Evolutionary conservation across 306 rosid species (phyloP).

Genomic region (Aeschynomene evenia): DNA sequence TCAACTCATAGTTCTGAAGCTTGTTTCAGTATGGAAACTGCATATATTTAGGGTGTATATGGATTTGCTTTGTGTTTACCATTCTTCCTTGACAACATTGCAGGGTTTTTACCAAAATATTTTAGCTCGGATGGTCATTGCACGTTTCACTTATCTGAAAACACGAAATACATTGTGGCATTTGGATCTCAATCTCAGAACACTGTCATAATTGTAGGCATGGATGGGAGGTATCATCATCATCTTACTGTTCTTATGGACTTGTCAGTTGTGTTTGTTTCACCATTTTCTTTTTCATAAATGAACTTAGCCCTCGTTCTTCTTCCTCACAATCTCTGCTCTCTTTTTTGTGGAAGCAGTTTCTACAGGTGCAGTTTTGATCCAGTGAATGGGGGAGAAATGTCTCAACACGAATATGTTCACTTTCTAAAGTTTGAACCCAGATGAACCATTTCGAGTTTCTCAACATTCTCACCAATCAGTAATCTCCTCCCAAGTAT

Average conservation of each 20-base stretch:
- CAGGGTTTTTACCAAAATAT: conserved; percentile 92
- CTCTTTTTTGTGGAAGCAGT: conserved; percentile 43
- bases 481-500: conserved; percentile 2
- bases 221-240: conserved; percentile 83
- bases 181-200: conserved; percentile 86
- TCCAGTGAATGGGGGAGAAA: conserved; percentile 66
- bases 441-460: conserved; percentile 28
- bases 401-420: conserved; percentile 70
- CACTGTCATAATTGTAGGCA: conserved; percentile 62
- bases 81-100: conserved; percentile 17
- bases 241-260: background rate
- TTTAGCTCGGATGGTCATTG: conserved; percentile 99
- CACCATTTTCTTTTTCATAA: background rate
- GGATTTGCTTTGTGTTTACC: conserved; percentile 6
- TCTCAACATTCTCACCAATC: conserved; percentile 1
- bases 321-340: background rate
- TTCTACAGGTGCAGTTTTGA: conserved; percentile 76
- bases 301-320: background rate
- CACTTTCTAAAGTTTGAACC: conserved; percentile 57
- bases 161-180: conserved; percentile 69
- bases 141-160: conserved; percentile 83
- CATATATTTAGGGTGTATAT: background rate
- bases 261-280: conserved; percentile 2
- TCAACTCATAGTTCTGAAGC: conserved; percentile 22
- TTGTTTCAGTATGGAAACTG: conserved; percentile 13